Percentiles rank a stretch among this genome's conserved stretches.
Evolutionary conservation across 1,284 basidiomycete species (phyloP).

Genomic region (Rhodotorula sp.): DNA sequence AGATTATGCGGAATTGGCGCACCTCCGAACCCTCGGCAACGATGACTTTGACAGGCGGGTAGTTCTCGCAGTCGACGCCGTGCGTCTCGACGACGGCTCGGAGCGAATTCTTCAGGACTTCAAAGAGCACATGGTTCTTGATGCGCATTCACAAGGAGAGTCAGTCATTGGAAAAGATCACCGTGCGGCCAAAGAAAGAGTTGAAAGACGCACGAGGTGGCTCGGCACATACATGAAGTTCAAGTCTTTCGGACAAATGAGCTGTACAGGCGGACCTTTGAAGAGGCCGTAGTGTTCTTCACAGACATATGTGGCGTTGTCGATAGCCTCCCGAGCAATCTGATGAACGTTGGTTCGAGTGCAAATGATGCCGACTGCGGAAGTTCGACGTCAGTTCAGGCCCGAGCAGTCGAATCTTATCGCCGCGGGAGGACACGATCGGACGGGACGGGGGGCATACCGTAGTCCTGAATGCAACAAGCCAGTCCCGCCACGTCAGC

Average conservation of each 20-base stretch:
- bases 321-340: slow-evolving; percentile 96
- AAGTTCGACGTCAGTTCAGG: slow-evolving; percentile 46
- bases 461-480: slow-evolving; percentile 22
- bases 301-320: slow-evolving; percentile 96
- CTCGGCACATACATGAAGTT: slow-evolving; percentile 95
- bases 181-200: slow-evolving; percentile 2
- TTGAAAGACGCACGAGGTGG: slow-evolving; percentile 55
- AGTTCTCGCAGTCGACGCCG: slow-evolving; percentile 78
- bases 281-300: slow-evolving; percentile 97
- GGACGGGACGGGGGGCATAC: not conserved
- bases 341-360: slow-evolving; percentile 93
- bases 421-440: too few species aligned
- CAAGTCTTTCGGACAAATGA: slow-evolving; percentile 86
- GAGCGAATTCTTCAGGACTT: slow-evolving; percentile 97
- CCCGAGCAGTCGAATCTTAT: too few species aligned
- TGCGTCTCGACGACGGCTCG: slow-evolving; percentile 94
- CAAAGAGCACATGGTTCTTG: slow-evolving; percentile 86
- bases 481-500: not conserved
- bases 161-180: slow-evolving; percentile 30
- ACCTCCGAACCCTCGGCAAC: slow-evolving; percentile 78
- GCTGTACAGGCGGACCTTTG: slow-evolving; percentile 92
- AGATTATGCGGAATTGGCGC: slow-evolving; percentile 44
- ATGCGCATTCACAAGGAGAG: not conserved
- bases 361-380: slow-evolving; percentile 96
- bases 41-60: slow-evolving; percentile 94